A percentile compares a stretch with the other conserved stretches of the same genome.
Evolutionary conservation across 352 stramenopile genomes (phyloP).

Genomic region (Phytophthora citrophthora): DNA sequence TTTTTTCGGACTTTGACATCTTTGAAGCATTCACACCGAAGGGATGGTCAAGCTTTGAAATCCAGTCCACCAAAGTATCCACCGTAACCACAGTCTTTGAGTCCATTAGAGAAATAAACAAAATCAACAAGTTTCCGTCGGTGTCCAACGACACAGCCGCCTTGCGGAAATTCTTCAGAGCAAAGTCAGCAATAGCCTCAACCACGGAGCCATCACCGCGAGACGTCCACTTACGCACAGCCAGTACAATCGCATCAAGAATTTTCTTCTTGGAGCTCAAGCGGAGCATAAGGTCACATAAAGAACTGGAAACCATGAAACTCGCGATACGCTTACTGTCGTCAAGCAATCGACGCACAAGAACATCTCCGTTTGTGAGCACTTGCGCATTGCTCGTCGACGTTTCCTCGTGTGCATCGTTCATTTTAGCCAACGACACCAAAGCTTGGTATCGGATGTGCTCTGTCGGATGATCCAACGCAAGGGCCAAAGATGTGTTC

Average conservation of each 20-base stretch:
- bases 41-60: constrained; percentile 61
- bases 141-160: constrained; percentile 24
- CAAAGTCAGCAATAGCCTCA: constrained; percentile 56
- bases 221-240: constrained; percentile 56
- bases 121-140: constrained; percentile 66
- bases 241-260: constrained; percentile 57
- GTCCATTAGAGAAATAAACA: constrained; percentile 62
- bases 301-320: constrained; percentile 56
- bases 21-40: constrained; percentile 41
- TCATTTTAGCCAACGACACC: constrained; percentile 66
- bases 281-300: constrained; percentile 64
- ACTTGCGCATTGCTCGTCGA: constrained; percentile 35
- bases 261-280: constrained; percentile 59
- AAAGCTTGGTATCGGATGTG: constrained; percentile 80
- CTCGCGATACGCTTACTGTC: constrained; percentile 76
- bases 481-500: constrained; percentile 78
- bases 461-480: constrained; percentile 80
- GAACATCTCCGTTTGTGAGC: constrained; percentile 56
- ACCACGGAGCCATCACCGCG: constrained; percentile 40
- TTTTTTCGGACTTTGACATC: constrained; percentile 20
- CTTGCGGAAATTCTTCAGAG: constrained; percentile 57
- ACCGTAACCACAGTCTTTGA: constrained; percentile 36
- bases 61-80: constrained; percentile 48
- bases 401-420: constrained; percentile 33
- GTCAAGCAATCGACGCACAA: constrained; percentile 78